phyloP scores from a whole-genome alignment of 1,284 basidiomycete genomes.

The Ceratobasidium sp. region DNA sequence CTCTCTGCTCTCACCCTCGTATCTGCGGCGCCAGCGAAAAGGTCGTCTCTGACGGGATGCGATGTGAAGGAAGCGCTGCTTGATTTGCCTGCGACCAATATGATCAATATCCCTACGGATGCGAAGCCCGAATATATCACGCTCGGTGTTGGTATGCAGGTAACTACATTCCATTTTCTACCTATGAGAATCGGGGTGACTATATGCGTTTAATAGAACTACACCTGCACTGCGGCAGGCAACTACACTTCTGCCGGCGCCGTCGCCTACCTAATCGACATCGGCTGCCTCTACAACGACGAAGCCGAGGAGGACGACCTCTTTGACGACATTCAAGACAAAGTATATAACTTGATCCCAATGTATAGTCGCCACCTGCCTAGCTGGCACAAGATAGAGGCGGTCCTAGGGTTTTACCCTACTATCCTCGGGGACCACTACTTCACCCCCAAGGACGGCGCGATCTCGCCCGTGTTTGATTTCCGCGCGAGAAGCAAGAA shows the following conservation, averaged over 20 bases:
- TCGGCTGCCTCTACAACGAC: slow-evolving; percentile 65
- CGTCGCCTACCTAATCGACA: slow-evolving; percentile 70
- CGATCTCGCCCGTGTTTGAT: slow-evolving; percentile 70
- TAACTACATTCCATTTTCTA: not conserved
- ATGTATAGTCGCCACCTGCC: slow-evolving; percentile 25
- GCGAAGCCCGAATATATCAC: slow-evolving; percentile 60
- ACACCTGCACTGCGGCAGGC: slow-evolving; percentile 61
- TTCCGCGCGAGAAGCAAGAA: slow-evolving; percentile 61
- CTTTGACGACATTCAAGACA: slow-evolving; percentile 62
- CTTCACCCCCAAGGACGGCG: slow-evolving; percentile 64
- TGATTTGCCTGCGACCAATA: slow-evolving; percentile 22
- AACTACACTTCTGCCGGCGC: slow-evolving; percentile 65
- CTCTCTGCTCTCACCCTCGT: slow-evolving; percentile 7
- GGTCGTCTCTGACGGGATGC: slow-evolving; percentile 27
- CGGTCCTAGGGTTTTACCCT: slow-evolving; percentile 50
- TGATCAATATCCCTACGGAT: slow-evolving; percentile 7
- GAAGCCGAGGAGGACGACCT: slow-evolving; percentile 42
- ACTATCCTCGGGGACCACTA: slow-evolving; percentile 69
- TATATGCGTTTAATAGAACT: slow-evolving; percentile 60
- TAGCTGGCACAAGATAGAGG: slow-evolving; percentile 51
- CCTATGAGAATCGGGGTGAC: not conserved
- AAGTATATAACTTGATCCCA: slow-evolving; percentile 56
- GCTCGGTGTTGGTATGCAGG: slow-evolving; percentile 61
- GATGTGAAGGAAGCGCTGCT: slow-evolving; percentile 35
- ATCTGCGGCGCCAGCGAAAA: slow-evolving; percentile 21